Base-by-base conservation (phyloP, 768 basidiomycete genomes). In the Xerocomellus intermedius region DNA sequence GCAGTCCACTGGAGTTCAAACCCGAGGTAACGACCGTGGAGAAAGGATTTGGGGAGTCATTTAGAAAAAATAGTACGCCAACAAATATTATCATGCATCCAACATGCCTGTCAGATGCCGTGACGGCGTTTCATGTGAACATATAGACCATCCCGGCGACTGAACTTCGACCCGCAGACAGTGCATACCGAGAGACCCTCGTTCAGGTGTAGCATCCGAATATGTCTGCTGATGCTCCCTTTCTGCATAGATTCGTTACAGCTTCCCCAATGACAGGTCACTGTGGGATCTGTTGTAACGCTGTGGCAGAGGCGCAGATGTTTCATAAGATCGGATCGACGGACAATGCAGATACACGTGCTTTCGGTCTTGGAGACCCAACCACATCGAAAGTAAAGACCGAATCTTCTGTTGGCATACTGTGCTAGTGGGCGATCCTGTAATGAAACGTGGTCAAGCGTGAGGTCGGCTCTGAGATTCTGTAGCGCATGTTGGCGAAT, bases 341-440 rank as follows among this genome's bases (percentile, higher is more conserved):
- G 17, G 37, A 37, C n/a, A n/a, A 37, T n/a, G 37, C 17, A n/a
- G 4, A n/a, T 9, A 5, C 17, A 37, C 0, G 9, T 37, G 17
- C 9, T n/a, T n/a, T 37, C n/a, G 8, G 37, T 8, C 8, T 37
- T 37, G 4, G n/a, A 9, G 17, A 9, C 9, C 37, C 37, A 37
- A n/a, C 8, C 8, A n/a, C 37, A 37, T 10, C 16, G 37, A n/a
- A n/a, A 9, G 17, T 1, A 9, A n/a, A 4, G 8, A 8, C 17
- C 36, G 0, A 2, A n/a, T 1, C 2, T 37, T n/a, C 1, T 9
- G 17, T 1, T 14, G 8, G 36, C 8, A n/a, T 9, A n/a, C 8
- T 4, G 8, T n/a, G 37, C 1, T 37, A 4, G 36, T 9, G 2
- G 0, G 36, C 3, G 17, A n/a, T n/a, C 5, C 37, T 37, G 37